Evolutionary conservation across 2,329 filamentous ascomycete species (phyloP).

Genomic region (Pestalotiopsis sp.): DNA sequence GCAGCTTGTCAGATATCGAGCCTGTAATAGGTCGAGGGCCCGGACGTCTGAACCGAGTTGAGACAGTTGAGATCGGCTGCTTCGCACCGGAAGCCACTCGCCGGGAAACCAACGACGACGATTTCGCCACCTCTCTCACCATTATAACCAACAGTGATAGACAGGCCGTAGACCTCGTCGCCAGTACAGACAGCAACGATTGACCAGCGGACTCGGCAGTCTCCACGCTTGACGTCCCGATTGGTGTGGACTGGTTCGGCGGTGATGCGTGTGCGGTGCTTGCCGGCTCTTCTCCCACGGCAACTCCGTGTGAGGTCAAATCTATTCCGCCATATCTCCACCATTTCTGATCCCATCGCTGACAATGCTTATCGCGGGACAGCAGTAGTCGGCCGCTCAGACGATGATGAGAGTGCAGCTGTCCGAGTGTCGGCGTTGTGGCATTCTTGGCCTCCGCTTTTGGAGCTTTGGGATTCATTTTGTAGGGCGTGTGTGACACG

Average conservation of each 20-base stretch:
- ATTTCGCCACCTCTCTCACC: too few relatives aligned
- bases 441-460: background rate
- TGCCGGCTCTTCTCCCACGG: background rate
- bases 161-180: conserved; percentile 16
- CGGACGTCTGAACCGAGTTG: too few relatives aligned
- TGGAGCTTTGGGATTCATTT: background rate
- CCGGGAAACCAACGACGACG: background rate
- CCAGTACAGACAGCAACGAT: conserved; percentile 12
- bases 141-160: background rate
- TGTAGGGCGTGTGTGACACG: background rate
- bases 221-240: background rate
- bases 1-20: too few relatives aligned
- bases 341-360: conserved; percentile 4
- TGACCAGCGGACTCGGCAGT: background rate
- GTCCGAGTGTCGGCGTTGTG: background rate
- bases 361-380: background rate
- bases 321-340: conserved; percentile 11
- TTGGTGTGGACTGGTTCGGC: background rate
- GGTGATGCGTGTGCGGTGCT: background rate
- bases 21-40: too few relatives aligned
- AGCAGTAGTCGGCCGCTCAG: background rate
- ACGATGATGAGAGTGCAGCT: background rate
- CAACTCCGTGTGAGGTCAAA: conserved; percentile 12
- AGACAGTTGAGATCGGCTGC: too few relatives aligned
- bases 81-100: too few relatives aligned